Conservation (phyloP, 192 early-diverging fungal genomes). For the Rhizoclosmatium globosum region DNA sequence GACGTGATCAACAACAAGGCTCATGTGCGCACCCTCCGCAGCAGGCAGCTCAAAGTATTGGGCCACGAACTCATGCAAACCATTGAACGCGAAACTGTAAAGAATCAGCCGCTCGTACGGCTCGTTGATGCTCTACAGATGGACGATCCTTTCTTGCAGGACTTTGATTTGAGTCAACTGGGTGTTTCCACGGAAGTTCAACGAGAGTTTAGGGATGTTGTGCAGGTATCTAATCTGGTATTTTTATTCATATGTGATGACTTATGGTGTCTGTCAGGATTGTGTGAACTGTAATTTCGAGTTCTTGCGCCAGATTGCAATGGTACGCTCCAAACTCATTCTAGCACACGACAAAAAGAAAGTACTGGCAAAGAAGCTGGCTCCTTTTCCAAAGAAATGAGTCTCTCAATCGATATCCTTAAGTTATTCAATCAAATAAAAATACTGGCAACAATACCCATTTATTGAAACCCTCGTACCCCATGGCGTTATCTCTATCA, state of each 20-base stretch:
- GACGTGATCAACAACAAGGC: conserved; percentile 66
- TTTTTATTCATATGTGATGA: conserved; percentile 1
- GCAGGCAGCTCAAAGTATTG: conserved; percentile 62
- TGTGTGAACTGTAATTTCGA: conserved; percentile 36
- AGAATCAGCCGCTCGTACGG: conserved; percentile 28
- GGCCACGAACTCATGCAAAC: conserved; percentile 67
- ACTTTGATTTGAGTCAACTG: conserved; percentile 28
- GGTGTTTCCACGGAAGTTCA: conserved; percentile 32
- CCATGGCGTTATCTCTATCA: neutral
- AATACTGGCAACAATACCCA: neutral
- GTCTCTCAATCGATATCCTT: neutral
- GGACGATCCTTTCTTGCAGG: conserved; percentile 38
- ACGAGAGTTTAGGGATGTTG: conserved; percentile 39
- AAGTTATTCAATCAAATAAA: neutral
- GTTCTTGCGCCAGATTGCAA: conserved; percentile 31
- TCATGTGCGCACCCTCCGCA: conserved; percentile 62
- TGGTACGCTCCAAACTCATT: conserved; percentile 37
- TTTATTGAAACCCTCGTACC: neutral
- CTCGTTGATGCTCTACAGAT: conserved; percentile 35
- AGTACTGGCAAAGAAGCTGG: conserved; percentile 34
- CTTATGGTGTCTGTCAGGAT: conserved; percentile 10
- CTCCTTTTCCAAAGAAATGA: conserved; percentile 22
- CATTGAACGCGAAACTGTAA: conserved; percentile 68
- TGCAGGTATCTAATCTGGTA: conserved; percentile 13
- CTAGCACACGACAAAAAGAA: conserved; percentile 41